Base-by-base conservation (phyloP, 2,329 filamentous ascomycete genomes). In the Fusarium pseudonygamai region DNA sequence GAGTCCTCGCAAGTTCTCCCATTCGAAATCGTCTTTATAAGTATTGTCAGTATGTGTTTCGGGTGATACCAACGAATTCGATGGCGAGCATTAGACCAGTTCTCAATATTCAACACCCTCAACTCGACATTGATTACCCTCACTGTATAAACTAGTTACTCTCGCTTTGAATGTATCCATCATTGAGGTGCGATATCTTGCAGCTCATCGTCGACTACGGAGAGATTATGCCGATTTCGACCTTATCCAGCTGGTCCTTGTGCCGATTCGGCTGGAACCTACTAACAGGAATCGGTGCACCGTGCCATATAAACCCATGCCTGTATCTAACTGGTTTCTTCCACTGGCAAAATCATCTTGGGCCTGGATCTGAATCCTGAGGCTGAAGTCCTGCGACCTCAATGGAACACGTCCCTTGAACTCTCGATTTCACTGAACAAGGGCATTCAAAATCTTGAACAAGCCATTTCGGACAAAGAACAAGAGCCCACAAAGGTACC, bases 341-440 rank as follows among this genome's bases (percentile, higher is more conserved):
- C n/a, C 30, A 52, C n/a, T 52, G 47, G n/a, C 12, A 15, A 14
- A 11, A 0, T 0, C 12, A 20, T 24, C 3, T 10, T 3, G 0
- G 22, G 8, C 15, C 4, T 18, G 0, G 3, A 1, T 7, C 15
- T 10, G 3, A 7, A 5, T n/a, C 6, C n/a, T 36, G 9, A 36
- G 30, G n/a, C 9, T 20, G 12, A 11, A 2, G 0, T 1, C 20
- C 6, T 22, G 2, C 0, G 47, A 12, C 1, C n/a, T 11, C 2
- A 15, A 20, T 7, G 3, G n/a, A 36, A 52, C 30, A 52, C 1
- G 0, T 4, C 13, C 16, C 9, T 22, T 12, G 18, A 12, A 24
- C 18, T 0, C 30, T 26, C 32, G 6, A 1, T 5, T 1, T 8
- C n/a, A 24, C n/a, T 36, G 30, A 52, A 52, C 13, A 36, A 24